Conservation (phyloP, 352 stramenopile genomes). For the Pythium oligandrum region DNA sequence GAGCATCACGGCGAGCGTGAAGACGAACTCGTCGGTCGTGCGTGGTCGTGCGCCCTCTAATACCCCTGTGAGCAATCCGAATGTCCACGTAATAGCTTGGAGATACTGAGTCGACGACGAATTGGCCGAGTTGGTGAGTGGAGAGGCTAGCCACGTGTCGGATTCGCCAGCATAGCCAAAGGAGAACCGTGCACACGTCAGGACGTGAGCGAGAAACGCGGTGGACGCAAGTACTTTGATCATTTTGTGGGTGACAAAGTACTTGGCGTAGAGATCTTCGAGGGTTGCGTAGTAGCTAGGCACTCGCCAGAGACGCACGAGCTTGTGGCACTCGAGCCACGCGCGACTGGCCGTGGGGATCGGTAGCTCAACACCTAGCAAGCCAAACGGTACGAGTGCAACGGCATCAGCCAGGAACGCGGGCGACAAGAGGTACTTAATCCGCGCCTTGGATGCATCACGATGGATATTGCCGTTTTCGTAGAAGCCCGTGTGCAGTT, state of each 20-base stretch:
- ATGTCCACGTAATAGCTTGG: constrained; percentile 40
- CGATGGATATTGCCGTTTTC: constrained; percentile 42
- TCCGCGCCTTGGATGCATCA: constrained; percentile 29
- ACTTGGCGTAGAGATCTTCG: constrained; percentile 47
- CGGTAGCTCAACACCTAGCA: constrained; percentile 4
- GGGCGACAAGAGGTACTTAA: constrained; percentile 34
- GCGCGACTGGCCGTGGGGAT: constrained; percentile 4
- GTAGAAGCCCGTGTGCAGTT: constrained; percentile 57
- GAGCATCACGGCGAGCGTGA: constrained; percentile 42
- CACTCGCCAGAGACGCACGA: constrained; percentile 38
- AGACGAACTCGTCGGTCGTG: constrained; percentile 31
- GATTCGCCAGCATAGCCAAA: constrained; percentile 31
- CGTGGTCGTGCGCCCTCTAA: constrained; percentile 46
- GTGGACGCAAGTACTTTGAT: constrained; percentile 38
- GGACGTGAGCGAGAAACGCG: constrained; percentile 36
- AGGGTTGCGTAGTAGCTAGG: constrained; percentile 40
- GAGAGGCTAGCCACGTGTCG: not conserved
- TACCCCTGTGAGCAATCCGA: constrained; percentile 48
- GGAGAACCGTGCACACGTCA: constrained; percentile 37
- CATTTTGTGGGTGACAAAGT: constrained; percentile 46
- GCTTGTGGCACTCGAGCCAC: constrained; percentile 51
- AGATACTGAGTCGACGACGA: constrained; percentile 26
- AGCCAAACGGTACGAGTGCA: constrained; percentile 34
- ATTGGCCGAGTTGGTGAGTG: constrained; percentile 1
- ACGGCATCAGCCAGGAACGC: constrained; percentile 41